Base-by-base conservation (phyloP, 495 filamentous ascomycete species). In the Choiromyces venosus region DNA sequence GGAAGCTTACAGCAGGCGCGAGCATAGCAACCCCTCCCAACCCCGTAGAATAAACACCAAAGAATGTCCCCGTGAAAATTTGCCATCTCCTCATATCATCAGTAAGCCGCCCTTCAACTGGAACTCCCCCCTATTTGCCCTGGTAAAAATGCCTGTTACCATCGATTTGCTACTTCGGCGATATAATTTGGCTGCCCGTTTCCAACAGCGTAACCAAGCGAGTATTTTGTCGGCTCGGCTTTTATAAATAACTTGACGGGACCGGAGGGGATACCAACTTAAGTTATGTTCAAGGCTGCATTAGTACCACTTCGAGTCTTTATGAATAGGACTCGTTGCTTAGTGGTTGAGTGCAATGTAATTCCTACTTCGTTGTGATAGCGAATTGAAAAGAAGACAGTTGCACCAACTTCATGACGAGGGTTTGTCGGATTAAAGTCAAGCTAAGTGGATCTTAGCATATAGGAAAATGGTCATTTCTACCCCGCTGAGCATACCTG, bases 41-140 rank as follows among this genome's bases (percentile, higher is more conserved):
- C 37, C 70, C 72, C 2, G 74, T 80, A 38, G 76, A 67, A 37
- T 80, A 79, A 37, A 80, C 66, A 36, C 78, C 76, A 25, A 80
- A 73, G 56, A 79, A 76, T 3, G 67, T 35, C 35, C 76, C 75
- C 18, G 68, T 74, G 46, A 78, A 78, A 21, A 66, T 37, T 65
- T 74, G 76, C 76, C 76, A 78, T 68, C 76, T n/a, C n/a, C n/a
- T n/a, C n/a, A n/a, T n/a, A n/a, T n/a, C n/a, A n/a, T n/a, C n/a
- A n/a, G n/a, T n/a, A n/a, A n/a, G n/a, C n/a, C n/a, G n/a, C n/a
- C 67, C 9, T 37, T 10, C 67, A 38, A 12, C 12, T 14, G 44
- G 12, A 39, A 35, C 67, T 69, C n/a, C n/a, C n/a, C n/a, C n/a
- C n/a, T n/a, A n/a, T n/a, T n/a, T n/a, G n/a, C n/a, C n/a, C 64